Evolutionary conservation across 2,329 filamentous ascomycete genomes (phyloP).

Genomic region (Fusarium goolgardi): DNA sequence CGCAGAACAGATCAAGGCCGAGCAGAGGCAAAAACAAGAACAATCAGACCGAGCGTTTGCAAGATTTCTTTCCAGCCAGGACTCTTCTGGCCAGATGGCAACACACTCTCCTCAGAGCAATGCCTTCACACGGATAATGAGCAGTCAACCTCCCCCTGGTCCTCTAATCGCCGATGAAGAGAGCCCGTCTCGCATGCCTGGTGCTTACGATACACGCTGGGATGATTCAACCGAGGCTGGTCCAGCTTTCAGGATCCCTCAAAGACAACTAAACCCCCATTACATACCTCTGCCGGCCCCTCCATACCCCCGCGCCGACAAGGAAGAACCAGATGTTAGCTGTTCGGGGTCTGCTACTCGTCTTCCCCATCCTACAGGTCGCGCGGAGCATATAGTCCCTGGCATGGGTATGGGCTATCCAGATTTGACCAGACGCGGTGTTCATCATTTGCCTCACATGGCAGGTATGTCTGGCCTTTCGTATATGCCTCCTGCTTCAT

Average conservation of each 20-base stretch:
- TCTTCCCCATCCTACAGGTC: constrained; percentile 4
- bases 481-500: background rate
- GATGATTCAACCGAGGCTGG: constrained; percentile 19
- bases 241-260: constrained; percentile 3
- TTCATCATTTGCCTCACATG: background rate
- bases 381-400: constrained; percentile 4
- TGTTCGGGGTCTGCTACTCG: constrained; percentile 15
- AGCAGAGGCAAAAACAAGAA: constrained; percentile 49
- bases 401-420: constrained; percentile 21
- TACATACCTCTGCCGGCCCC: background rate
- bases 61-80: constrained; percentile 44
- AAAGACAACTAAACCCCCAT: constrained; percentile 1
- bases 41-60: constrained; percentile 48
- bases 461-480: background rate
- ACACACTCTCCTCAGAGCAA: constrained; percentile 24
- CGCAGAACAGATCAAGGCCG: constrained; percentile 52
- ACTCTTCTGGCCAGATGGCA: constrained; percentile 9
- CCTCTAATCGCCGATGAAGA: background rate
- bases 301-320: background rate
- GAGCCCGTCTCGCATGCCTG: constrained; percentile 26
- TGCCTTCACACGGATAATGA: constrained; percentile 49
- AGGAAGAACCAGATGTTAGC: constrained; percentile 17
- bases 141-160: constrained; percentile 42
- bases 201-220: constrained; percentile 41
- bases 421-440: constrained; percentile 12